Conservation (phyloP, 2,329 filamentous ascomycete genomes). For the Fusarium marasasianum region DNA sequence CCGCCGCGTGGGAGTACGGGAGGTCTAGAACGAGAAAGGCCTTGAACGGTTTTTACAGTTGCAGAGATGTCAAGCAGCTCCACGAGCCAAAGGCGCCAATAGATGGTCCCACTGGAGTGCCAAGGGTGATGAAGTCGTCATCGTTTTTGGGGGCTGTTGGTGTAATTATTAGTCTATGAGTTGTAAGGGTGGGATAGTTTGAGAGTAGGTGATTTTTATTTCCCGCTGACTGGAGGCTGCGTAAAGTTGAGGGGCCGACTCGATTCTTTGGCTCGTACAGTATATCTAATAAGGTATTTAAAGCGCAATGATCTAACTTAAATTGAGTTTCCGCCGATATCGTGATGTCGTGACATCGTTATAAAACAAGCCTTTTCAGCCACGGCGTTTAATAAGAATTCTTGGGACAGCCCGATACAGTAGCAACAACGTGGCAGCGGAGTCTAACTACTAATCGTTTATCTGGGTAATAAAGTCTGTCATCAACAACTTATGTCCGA, state of each 20-base stretch:
- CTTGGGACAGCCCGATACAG: background rate
- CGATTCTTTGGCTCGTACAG: background rate
- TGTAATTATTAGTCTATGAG: background rate
- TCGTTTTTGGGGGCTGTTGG: background rate
- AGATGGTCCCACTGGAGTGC: background rate
- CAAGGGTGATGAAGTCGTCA: conserved; percentile 11
- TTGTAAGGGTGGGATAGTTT: background rate
- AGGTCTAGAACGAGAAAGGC: background rate
- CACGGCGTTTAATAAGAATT: background rate
- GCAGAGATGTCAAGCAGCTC: background rate
- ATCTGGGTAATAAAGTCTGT: background rate
- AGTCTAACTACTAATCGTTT: background rate
- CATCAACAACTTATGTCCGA: background rate
- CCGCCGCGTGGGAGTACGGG: background rate
- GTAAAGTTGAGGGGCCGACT: background rate
- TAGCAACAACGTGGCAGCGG: background rate
- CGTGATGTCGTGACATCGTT: background rate
- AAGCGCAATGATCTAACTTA: background rate
- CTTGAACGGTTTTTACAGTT: background rate
- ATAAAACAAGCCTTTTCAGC: background rate
- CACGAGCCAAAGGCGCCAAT: background rate
- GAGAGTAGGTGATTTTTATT: background rate
- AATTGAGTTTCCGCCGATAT: background rate
- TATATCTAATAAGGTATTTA: background rate
- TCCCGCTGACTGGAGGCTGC: background rate